Evolutionary conservation across 805 yeast genomes (phyloP).

Genomic region (Suhomyces prunicola): DNA sequence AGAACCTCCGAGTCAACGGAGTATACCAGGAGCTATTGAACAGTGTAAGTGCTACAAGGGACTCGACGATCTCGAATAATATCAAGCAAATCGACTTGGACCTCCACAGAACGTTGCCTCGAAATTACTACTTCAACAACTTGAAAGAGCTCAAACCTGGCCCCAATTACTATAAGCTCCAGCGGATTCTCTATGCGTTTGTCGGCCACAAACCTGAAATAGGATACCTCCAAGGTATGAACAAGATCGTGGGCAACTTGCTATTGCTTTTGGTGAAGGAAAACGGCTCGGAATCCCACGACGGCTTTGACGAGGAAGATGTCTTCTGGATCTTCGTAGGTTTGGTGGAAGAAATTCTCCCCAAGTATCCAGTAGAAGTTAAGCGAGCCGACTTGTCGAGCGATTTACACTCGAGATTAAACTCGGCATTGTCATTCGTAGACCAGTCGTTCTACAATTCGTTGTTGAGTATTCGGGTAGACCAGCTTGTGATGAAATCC

Average conservation of each 20-base stretch:
- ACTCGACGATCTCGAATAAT: conserved; percentile 16
- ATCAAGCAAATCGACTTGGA: conserved; percentile 52
- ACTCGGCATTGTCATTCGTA: background rate
- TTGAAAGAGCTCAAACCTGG: conserved; percentile 43
- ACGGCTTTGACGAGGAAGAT: conserved; percentile 37
- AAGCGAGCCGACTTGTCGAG: background rate
- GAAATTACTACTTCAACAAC: conserved; percentile 47
- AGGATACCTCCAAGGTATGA: conserved; percentile 64
- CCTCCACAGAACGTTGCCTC: conserved; percentile 53
- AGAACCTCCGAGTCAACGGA: conserved; percentile 42
- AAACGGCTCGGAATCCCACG: background rate
- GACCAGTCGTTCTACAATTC: conserved; percentile 12
- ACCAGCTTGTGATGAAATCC: conserved; percentile 35
- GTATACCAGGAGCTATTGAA: conserved; percentile 37
- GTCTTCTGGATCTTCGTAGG: conserved; percentile 53
- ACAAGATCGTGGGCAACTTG: conserved; percentile 52
- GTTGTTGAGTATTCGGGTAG: conserved; percentile 31
- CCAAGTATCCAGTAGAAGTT: conserved; percentile 26
- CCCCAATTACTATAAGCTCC: conserved; percentile 48
- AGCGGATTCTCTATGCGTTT: conserved; percentile 49
- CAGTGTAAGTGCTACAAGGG: conserved; percentile 4
- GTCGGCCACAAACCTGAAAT: conserved; percentile 44
- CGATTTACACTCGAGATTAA: background rate
- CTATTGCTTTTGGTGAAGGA: conserved; percentile 22
- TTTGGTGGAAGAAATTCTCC: conserved; percentile 47